Conservation (phyloP, 805 yeast species). For the Starmerella apis region DNA sequence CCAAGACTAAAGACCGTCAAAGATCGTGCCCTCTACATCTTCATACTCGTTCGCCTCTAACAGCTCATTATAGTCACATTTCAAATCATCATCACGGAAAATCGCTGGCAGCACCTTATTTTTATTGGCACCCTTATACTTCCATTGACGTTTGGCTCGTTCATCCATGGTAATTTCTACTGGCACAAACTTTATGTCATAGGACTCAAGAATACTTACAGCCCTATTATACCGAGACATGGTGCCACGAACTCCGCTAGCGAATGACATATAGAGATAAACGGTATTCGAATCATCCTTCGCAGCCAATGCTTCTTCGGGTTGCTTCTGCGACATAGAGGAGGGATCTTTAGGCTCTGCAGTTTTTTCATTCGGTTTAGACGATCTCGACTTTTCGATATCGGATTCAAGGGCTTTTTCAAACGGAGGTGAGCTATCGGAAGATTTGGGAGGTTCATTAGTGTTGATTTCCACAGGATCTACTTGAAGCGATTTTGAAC, state of each 20-base stretch:
- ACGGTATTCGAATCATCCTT: conserved; percentile 31
- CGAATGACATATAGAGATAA: conserved; percentile 67
- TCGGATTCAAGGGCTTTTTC: too few relatives aligned
- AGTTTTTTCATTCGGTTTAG: too few relatives aligned
- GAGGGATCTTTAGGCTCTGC: too few relatives aligned
- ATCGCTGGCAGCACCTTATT: conserved; percentile 73
- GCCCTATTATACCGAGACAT: conserved; percentile 64
- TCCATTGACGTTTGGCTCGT: conserved; percentile 72
- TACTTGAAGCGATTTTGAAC: too few relatives aligned
- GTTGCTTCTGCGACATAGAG: too few relatives aligned
- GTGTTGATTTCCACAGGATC: too few relatives aligned
- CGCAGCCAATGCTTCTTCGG: neutral
- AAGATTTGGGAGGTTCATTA: too few relatives aligned
- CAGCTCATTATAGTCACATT: conserved; percentile 76
- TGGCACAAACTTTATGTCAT: conserved; percentile 52
- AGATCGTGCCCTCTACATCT: conserved; percentile 26
- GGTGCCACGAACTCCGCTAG: conserved; percentile 68
- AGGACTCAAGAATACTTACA: conserved; percentile 61
- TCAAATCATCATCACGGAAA: conserved; percentile 66
- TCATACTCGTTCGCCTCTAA: conserved; percentile 65
- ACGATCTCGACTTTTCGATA: too few relatives aligned
- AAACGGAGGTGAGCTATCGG: too few relatives aligned
- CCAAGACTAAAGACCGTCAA: conserved; percentile 24
- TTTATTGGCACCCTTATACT: conserved; percentile 42
- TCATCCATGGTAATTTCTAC: conserved; percentile 78